Percentiles rank a stretch among this genome's conserved stretches.
These are phyloP conservation scores for Blastobotrys proliferans DNA, from an alignment of 1,139 yeast species.

Conservation along the genomic window DNA sequence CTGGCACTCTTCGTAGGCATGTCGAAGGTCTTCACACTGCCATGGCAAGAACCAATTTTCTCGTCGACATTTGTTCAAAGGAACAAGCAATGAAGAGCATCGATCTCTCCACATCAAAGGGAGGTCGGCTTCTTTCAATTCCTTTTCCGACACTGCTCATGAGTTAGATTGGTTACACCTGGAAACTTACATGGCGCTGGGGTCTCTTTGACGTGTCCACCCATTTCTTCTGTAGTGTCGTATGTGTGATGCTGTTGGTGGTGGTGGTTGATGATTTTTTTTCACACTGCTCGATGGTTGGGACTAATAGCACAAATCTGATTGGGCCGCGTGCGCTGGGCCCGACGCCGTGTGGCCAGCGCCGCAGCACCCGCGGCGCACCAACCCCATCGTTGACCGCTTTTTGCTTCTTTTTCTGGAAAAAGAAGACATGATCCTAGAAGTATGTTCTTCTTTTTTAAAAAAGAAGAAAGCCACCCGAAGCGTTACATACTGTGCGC, in stretches of 20 bases:
- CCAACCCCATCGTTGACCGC: too few species aligned
- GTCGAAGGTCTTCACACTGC: slow-evolving; percentile 78
- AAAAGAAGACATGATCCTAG: too few species aligned
- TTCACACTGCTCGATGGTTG: too few species aligned
- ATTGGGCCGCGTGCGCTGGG: too few species aligned
- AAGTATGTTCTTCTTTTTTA: too few species aligned
- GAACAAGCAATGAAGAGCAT: slow-evolving; percentile 73
- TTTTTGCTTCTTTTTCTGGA: too few species aligned
- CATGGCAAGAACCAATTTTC: slow-evolving; percentile 55
- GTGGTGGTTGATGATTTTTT: too few species aligned
- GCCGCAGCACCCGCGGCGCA: too few species aligned
- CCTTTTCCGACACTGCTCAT: slow-evolving; percentile 65
- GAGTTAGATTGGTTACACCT: slow-evolving; percentile 2
- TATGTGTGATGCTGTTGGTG: background rate
- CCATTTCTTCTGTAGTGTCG: slow-evolving; percentile 1
- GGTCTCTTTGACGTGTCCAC: slow-evolving; percentile 5
- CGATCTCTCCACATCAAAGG: slow-evolving; percentile 84
- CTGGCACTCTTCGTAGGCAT: slow-evolving; percentile 82
- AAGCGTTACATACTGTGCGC: too few species aligned
- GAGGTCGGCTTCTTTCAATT: slow-evolving; percentile 74
- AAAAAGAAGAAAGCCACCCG: too few species aligned
- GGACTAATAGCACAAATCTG: background rate
- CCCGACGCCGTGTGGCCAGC: too few species aligned
- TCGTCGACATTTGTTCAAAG: slow-evolving; percentile 56
- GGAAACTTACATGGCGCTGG: slow-evolving; percentile 12